These are phyloP conservation scores for Aureococcus anophagefferens DNA, from an alignment of 108 stramenopile genomes.

Conservation along the genomic window DNA sequence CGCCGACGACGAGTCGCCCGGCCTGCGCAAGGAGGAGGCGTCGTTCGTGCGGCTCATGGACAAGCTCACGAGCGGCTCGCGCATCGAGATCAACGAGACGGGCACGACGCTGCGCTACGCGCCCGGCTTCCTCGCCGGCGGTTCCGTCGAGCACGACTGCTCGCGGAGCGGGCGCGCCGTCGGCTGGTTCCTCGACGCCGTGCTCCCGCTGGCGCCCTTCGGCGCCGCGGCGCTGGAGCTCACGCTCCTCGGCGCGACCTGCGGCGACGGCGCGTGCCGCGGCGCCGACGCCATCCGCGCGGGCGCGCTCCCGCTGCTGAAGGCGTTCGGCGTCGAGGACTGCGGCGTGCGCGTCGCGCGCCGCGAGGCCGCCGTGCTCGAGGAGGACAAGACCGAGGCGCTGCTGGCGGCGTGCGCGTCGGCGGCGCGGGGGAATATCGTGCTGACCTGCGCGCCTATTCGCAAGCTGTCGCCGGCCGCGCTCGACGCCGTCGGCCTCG, in stretches of 20 bases:
- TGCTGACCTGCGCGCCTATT: constrained; percentile 74
- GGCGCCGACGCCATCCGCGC: constrained; percentile 69
- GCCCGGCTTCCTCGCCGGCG: constrained; percentile 86
- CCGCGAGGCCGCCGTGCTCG: constrained; percentile 41
- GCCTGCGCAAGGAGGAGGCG: constrained; percentile 70
- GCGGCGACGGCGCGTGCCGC: constrained; percentile 72
- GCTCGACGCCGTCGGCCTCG: constrained; percentile 73
- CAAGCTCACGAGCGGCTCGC: constrained; percentile 82
- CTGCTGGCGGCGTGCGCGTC: constrained; percentile 67
- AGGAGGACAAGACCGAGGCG: constrained; percentile 27
- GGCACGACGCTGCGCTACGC: constrained; percentile 83
- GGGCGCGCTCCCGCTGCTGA: constrained; percentile 66
- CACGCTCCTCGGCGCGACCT: constrained; percentile 55
- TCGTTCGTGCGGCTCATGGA: constrained; percentile 79
- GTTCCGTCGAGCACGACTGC: constrained; percentile 75
- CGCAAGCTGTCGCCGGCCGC: constrained; percentile 66
- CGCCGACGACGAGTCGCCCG: constrained; percentile 61
- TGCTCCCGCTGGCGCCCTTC: constrained; percentile 86
- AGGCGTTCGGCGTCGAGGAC: constrained; percentile 75
- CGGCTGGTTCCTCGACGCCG: constrained; percentile 94
- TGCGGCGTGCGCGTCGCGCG: constrained; percentile 31
- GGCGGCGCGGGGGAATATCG: constrained; percentile 79
- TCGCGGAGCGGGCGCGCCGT: constrained; percentile 51
- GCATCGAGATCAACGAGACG: constrained; percentile 92
- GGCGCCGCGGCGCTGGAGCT: constrained; percentile 74